Conservation (phyloP, 176 grass and related monocot genomes). For the Pontederia crassipes region DNA sequence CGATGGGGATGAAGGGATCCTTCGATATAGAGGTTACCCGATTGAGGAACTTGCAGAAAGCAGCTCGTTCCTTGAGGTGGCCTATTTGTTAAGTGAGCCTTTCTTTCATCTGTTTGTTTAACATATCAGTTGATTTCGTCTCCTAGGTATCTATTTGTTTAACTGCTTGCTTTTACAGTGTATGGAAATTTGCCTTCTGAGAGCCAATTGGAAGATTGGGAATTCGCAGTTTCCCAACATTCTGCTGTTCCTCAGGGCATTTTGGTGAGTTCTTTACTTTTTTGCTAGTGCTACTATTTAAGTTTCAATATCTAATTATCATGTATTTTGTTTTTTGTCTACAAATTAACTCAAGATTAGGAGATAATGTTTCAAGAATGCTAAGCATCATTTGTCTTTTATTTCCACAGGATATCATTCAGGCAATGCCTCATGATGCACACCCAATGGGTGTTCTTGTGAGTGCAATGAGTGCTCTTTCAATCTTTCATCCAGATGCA, state of each 20-base stretch:
- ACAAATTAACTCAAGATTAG: no score
- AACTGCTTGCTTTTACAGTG: slow-evolving; percentile 29
- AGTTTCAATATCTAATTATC: not conserved
- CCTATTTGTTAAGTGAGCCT: slow-evolving; percentile 81
- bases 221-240: slow-evolving; percentile 88
- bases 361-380: not conserved
- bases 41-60: slow-evolving; percentile 92
- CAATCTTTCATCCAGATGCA: slow-evolving; percentile 97
- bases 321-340: not conserved
- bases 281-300: not conserved
- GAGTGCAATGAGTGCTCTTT: slow-evolving; percentile 85
- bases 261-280: slow-evolving; percentile 37
- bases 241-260: slow-evolving; percentile 89
- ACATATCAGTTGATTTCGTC: not conserved
- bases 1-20: slow-evolving; percentile 92
- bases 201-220: slow-evolving; percentile 63
- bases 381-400: not conserved
- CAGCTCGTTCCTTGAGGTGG: slow-evolving; percentile 79
- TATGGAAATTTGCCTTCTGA: slow-evolving; percentile 85
- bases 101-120: not conserved
- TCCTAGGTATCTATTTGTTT: not conserved
- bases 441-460: slow-evolving; percentile 99
- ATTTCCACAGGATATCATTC: slow-evolving; percentile 73
- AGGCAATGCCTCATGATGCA: slow-evolving; percentile 96
- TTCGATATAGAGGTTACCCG: slow-evolving; percentile 95